These are phyloP conservation scores for Claviceps digitariae DNA, from an alignment of 2,329 filamentous ascomycete species.

Conservation along the genomic window DNA sequence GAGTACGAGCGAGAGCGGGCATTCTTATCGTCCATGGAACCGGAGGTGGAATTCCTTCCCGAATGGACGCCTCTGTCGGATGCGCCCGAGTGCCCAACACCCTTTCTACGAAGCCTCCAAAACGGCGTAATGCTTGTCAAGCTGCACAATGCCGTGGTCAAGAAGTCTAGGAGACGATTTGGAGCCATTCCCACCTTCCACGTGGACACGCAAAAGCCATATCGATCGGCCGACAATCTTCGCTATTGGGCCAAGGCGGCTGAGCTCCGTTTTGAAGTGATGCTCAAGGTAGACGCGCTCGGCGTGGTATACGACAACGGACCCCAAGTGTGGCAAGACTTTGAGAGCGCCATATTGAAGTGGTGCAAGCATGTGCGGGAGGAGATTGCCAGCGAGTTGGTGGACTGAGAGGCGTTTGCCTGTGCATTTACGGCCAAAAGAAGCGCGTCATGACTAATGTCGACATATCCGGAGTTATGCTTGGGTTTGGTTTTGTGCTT, in stretches of 20 bases:
- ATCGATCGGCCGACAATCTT: constrained; percentile 85
- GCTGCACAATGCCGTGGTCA: constrained; percentile 80
- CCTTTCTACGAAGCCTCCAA: constrained; percentile 60
- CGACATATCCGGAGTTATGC: constrained; percentile 3
- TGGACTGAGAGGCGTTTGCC: constrained; percentile 6
- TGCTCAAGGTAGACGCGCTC: constrained; percentile 72
- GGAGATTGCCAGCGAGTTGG: constrained; percentile 62
- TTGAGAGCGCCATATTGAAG: constrained; percentile 67
- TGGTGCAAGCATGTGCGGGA: constrained; percentile 77
- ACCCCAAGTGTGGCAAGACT: constrained; percentile 59
- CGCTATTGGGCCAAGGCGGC: constrained; percentile 94
- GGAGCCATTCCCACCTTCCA: constrained; percentile 82
- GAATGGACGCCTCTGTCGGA: constrained; percentile 43
- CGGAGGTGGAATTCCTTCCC: constrained; percentile 46
- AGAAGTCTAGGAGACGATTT: constrained; percentile 74
- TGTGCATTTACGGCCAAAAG: background rate
- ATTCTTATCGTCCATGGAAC: constrained; percentile 67
- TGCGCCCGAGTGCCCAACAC: constrained; percentile 43
- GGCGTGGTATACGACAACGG: constrained; percentile 67
- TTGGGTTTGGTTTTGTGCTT: background rate
- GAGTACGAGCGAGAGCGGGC: constrained; percentile 68
- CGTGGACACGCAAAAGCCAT: constrained; percentile 87
- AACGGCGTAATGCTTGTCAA: constrained; percentile 72
- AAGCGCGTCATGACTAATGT: constrained; percentile 7
- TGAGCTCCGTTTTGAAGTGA: constrained; percentile 83